Base-by-base conservation (phyloP, 176 grass and related monocot genomes). In the maize (Zea mays) region DNA sequence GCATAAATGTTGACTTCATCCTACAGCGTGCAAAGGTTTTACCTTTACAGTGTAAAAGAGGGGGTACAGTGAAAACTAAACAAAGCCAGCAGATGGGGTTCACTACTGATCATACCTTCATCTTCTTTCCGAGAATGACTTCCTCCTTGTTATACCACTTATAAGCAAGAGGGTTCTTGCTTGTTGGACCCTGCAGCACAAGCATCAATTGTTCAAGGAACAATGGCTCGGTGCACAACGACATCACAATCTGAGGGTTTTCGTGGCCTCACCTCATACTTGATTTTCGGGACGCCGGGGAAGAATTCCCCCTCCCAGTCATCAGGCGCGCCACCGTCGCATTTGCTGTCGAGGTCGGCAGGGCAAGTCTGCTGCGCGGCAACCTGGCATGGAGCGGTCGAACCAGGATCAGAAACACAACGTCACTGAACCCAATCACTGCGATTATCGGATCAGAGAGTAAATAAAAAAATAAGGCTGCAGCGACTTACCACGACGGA, bases 101-200 rank as follows among this genome's bases (percentile, higher is more conserved):
- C 8, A 27, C 27, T 27, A 54, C 2, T 74, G 5, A 58, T 10
- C 27, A 48, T 76, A 92, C 96, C 76, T 99, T 95, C 96, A 99
- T 99, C 77, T 99, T 99, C 83, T 88, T 94, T n/a, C 92, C 90
- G 10, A 99, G 89, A 64, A 99, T 90, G 33, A 88, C 92, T 89
- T 99, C 92, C 71, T 95, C 96, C 0, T 84, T 90, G 64, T 92
- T 92, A 45, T 95, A 95, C 96, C 89, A 99, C 87, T 92, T 90
- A 70, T 95, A 99, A 81, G 92, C 56, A 83, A 99, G 96, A 39
- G 81, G 87, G 40, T 90, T 92, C 89, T 87, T 95, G 85, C 90
- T 94, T 2, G 59, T 79, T 17, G 89, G 89, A 16, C 96, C 92
- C 96, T 98, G 81, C 65, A 10, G 7, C 21, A 10, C 27, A 27